These are phyloP conservation scores for Sugiyamaella smithiae DNA, from an alignment of 805 yeast genomes.

Conservation along the genomic window DNA sequence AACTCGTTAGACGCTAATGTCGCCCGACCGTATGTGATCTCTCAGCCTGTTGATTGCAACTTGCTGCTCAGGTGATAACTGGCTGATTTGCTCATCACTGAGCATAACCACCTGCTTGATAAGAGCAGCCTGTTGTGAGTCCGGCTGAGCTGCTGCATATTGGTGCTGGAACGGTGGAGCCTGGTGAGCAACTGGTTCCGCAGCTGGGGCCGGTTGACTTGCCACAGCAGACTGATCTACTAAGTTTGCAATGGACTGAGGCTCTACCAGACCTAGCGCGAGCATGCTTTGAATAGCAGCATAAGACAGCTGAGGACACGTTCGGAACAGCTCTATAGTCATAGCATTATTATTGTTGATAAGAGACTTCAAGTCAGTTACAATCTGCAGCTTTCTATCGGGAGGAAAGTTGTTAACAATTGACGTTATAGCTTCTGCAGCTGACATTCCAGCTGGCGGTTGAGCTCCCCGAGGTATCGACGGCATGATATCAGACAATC, in stretches of 20 bases:
- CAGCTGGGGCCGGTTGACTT: neutral
- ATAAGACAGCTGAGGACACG: slow-evolving; percentile 78
- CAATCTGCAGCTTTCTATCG: slow-evolving; percentile 45
- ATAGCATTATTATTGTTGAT: slow-evolving; percentile 53
- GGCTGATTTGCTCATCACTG: slow-evolving; percentile 49
- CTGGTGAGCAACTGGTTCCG: slow-evolving; percentile 1
- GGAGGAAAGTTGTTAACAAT: slow-evolving; percentile 44
- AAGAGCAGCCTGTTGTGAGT: slow-evolving; percentile 44
- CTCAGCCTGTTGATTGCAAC: slow-evolving; percentile 33
- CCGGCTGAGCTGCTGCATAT: slow-evolving; percentile 24
- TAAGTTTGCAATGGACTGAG: slow-evolving; percentile 27
- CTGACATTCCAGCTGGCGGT: slow-evolving; percentile 36
- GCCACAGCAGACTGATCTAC: slow-evolving; percentile 18
- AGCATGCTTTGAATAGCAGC: slow-evolving; percentile 75
- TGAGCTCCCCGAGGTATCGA: slow-evolving; percentile 52
- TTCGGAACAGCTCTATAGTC: slow-evolving; percentile 57
- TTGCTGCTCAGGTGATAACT: slow-evolving; percentile 52
- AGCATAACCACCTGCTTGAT: slow-evolving; percentile 52
- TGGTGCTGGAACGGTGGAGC: slow-evolving; percentile 12
- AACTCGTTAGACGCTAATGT: slow-evolving; percentile 15
- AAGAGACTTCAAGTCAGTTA: slow-evolving; percentile 60
- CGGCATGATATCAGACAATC: neutral
- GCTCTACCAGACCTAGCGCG: slow-evolving; percentile 36
- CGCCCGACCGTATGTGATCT: slow-evolving; percentile 28
- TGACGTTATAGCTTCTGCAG: slow-evolving; percentile 45